Evolutionary conservation across 192 early-diverging fungal genomes (phyloP), one percentile per base, ranked within the genome.

Genomic region (Coemansia sp.): DNA sequence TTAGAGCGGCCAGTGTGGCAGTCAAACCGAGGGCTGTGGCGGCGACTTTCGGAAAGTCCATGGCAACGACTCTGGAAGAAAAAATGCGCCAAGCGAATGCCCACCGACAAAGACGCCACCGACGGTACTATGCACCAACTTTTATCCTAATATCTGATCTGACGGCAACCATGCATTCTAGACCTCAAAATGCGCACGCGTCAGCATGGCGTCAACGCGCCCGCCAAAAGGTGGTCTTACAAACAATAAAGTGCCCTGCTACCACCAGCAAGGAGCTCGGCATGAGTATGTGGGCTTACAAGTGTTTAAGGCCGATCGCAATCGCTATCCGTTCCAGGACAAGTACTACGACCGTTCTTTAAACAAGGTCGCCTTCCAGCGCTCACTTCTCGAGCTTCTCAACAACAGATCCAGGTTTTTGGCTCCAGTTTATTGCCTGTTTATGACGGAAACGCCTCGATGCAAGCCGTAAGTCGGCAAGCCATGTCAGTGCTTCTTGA

Each of bases 181-280:
- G 98, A 99, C 75, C 87, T 99, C 62, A 99, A 99, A 70, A 99
- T 99, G 96, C 96, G 98, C 36, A 97, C 95, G 16, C 86, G 98
- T 7, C 98, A 99, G 80, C 92, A 97, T 74, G 96, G 98, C 5
- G 89, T 99, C 60, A 87, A 94, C 85, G 95, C 92, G 3, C 86
- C 90, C 0, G 81, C 87, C 15, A 89, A 90, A 49, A 99, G 75
- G 85, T 91, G 44, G 74, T 87, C 31, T 94, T 90, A 44, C 97
- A 99, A 79, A 96, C 92, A 40, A 79, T 87, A 47, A 99, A 99
- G 78, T 98, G 97, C 71, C 93, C 94, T 66, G 85, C 87, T 46
- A 94, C 95, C 10, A 99, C 98, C 9, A 96, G 94, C 78, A 27
- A 27, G 27, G 27, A 27, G 27, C 27, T 27, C 27, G 27, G 27